phyloP scores from a whole-genome alignment of 257 asterid genomes.

The Przewalskia tangutica region DNA sequence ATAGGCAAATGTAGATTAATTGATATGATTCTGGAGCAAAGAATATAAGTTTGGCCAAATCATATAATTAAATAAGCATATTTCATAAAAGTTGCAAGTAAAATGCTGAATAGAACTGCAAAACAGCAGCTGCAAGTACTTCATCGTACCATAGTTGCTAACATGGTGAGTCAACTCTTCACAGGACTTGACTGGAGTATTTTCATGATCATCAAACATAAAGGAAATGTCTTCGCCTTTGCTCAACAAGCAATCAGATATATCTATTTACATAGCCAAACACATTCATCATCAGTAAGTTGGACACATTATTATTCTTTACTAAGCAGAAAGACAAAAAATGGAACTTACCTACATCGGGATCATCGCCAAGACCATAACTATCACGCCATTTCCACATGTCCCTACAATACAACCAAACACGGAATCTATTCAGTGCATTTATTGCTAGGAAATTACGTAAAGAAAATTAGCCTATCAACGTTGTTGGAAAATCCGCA shows the following conservation, averaged over 20 bases:
- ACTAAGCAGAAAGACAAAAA: neutral
- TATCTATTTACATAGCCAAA: slow-evolving; percentile 26
- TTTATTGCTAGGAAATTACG: neutral
- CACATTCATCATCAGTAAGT: slow-evolving; percentile 9
- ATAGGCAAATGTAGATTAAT: neutral
- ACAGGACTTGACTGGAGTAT: slow-evolving; percentile 74
- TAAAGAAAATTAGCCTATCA: neutral
- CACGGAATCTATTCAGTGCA: neutral
- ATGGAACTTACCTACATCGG: slow-evolving; percentile 36
- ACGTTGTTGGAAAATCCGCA: neutral
- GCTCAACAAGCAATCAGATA: slow-evolving; percentile 35
- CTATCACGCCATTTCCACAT: slow-evolving; percentile 70
- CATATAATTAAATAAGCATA: neutral
- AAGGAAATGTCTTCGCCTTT: slow-evolving; percentile 34
- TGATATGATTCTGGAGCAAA: neutral
- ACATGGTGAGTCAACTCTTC: slow-evolving; percentile 48
- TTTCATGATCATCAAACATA: slow-evolving; percentile 30
- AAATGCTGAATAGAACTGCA: neutral
- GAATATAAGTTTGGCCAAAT: neutral
- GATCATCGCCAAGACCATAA: slow-evolving; percentile 41
- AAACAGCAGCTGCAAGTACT: neutral
- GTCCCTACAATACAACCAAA: slow-evolving; percentile 26
- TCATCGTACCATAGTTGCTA: slow-evolving; percentile 27
- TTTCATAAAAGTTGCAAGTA: neutral
- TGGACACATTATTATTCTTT: neutral